Conservation (phyloP, 139 green algal species). For the Nannochloris sp. region DNA sequence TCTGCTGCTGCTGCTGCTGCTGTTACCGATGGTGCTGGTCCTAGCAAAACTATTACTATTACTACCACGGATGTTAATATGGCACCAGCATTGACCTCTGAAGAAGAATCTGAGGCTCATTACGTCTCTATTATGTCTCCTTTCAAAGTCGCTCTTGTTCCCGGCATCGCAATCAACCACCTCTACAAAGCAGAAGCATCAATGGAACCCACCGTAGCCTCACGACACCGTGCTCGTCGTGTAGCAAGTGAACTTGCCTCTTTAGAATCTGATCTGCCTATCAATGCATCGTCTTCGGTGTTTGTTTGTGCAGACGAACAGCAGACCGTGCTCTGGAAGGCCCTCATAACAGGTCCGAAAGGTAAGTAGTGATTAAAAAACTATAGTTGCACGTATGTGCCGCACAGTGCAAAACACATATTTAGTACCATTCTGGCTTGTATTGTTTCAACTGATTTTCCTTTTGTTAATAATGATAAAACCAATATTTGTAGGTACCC, state of each 20-base stretch:
- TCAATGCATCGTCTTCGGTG: constrained; percentile 45
- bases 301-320: constrained; percentile 58
- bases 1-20: neutral
- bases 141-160: constrained; percentile 18
- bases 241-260: constrained; percentile 55
- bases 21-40: neutral
- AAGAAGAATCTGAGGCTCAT: neutral
- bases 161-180: constrained; percentile 21
- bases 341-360: constrained; percentile 56
- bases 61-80: neutral
- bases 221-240: constrained; percentile 19
- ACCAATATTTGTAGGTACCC: constrained; percentile 51
- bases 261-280: constrained; percentile 49
- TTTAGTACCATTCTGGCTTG: too few species aligned
- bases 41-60: neutral
- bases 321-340: constrained; percentile 56
- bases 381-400: too few species aligned
- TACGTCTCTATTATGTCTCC: constrained; percentile 11
- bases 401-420: too few species aligned
- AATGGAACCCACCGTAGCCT: constrained; percentile 14
- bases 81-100: neutral
- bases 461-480: too few species aligned
- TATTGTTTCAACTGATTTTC: too few species aligned
- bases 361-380: too few species aligned
- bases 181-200: constrained; percentile 1